Evolutionary conservation across 1,284 basidiomycete genomes (phyloP), one percentile per base, ranked within the genome.

Genomic region (Trametes polyzona): DNA sequence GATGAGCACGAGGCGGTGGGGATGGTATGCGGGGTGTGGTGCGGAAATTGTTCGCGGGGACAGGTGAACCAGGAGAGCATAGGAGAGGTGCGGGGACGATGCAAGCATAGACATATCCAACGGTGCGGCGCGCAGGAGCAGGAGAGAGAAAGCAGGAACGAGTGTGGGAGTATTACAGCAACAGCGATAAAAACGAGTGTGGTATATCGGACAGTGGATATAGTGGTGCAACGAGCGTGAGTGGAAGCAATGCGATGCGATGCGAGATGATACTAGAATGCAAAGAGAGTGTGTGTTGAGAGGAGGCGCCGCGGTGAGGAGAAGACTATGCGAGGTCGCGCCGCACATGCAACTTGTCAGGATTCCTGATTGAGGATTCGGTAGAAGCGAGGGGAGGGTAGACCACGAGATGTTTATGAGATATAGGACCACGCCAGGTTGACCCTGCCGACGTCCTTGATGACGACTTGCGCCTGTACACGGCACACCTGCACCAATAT

Each of bases 381-480:
- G n/a, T n/a, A n/a, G n/a, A 30, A 21, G 46, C 39, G 47, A 30
- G 44, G 8, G 52, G 42, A 52, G 32, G 9, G 16, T n/a, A n/a
- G n/a, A n/a, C n/a, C n/a, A n/a, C n/a, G n/a, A 39, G 19, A 26
- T 5, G 39, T 39, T 59, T 61, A 67, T 24, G 62, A 61, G 56
- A 68, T 65, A 55, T 70, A 71, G 26, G 65, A 67, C 70, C 70
- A 72, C 17, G 67, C 62, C 10, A 72, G 57, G 58, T 58, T 66
- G 42, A 71, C 69, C 24, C 66, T 67, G 36, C 70, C 70, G 44
- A 70, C 69, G 40, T 66, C 66, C 59, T 67, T 68, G 52, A 72
- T 71, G 47, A 59, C 53, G 6, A 72, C 70, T 41, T 70, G 67
- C 10, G 65, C 67, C 46, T 67, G 65, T 4, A 72, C 44, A 27